Evolutionary conservation across 2,329 filamentous ascomycete species (phyloP), one percentile per base, ranked within the genome.

Genomic region (Rhinocladiella mackenziei): DNA sequence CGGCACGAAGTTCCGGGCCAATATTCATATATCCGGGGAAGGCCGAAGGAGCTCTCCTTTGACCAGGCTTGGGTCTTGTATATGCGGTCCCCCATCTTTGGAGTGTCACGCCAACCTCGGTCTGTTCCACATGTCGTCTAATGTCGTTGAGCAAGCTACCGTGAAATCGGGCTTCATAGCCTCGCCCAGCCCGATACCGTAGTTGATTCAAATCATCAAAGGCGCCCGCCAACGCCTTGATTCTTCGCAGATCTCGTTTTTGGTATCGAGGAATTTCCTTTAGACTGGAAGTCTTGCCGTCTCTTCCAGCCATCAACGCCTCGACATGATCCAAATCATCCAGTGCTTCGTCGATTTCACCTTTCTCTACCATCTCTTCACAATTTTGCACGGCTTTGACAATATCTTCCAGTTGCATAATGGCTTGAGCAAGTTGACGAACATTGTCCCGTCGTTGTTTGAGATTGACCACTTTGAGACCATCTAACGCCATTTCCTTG

Each of bases 381-480:
- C 89, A 95, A 19, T 73, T 74, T 3, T 78, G 78, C 2, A 96
- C 77, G 1, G 81, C 81, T 30, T 85, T 76, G 1, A 94, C 82
- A 30, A 97, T 82, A 41, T 81, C 77, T 53, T 83, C 81, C 17
- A 98, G 74, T 62, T 98, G 92, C 56, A 83, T 75, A 2, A 95
- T 85, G 1, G 89, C 86, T 60, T 88, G 81, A 20, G 85, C 83
- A 11, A 98, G 71, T 62, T 87, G 86, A 45, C 83, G 78, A 3
- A 97, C 68, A 59, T 98, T 98, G 56, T 94, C 86, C 56, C 84
- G 78, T 40, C 87, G 78, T 39, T 85, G 79, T 54, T 87, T 80
- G 62, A 94, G 82, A 49, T 89, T 84, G 3, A 95, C 83, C 43
- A 96, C 83, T 56, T 92, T 83, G 20, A 98, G 65, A 0, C 92